Evolutionary conservation across 106 monocot species (phyloP).

Genomic region (Acanthochlamys bracteata): DNA sequence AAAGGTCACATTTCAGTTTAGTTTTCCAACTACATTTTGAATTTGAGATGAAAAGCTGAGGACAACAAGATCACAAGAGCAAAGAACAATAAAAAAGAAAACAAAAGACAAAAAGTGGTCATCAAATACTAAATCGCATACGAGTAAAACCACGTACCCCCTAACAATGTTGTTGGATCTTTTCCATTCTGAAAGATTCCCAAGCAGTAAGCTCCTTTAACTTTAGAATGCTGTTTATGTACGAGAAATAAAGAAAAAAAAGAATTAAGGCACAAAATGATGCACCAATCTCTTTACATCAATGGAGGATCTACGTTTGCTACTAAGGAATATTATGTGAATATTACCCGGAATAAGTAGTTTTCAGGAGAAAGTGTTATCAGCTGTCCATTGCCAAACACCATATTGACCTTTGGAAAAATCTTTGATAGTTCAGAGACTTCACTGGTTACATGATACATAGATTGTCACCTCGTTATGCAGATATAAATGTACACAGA

Average conservation of each 20-base stretch:
- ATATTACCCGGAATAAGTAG: constrained; percentile 82
- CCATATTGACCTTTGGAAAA: constrained; percentile 89
- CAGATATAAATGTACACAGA: background rate
- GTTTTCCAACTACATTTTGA: background rate
- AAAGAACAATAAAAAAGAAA: background rate
- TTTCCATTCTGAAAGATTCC: constrained; percentile 86
- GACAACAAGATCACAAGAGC: background rate
- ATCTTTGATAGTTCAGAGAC: constrained; percentile 39
- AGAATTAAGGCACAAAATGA: background rate
- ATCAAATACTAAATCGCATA: too few relatives aligned
- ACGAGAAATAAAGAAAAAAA: constrained; percentile 11
- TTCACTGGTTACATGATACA: constrained; percentile 31
- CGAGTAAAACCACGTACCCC: constrained; percentile 34
- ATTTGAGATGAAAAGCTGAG: background rate
- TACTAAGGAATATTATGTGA: too few relatives aligned
- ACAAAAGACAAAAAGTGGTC: too few relatives aligned
- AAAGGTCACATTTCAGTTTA: background rate
- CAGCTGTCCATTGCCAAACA: constrained; percentile 75
- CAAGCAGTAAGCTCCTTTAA: constrained; percentile 89
- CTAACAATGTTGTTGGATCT: constrained; percentile 80
- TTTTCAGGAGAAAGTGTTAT: constrained; percentile 86
- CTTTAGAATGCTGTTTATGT: constrained; percentile 76
- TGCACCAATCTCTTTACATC: background rate
- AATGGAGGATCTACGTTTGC: background rate
- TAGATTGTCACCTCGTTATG: background rate